Percentiles rank a stretch among this genome's conserved stretches.
These are phyloP conservation scores for Echites panduratus DNA, from an alignment of 257 asterid species.

Conservation along the genomic window DNA sequence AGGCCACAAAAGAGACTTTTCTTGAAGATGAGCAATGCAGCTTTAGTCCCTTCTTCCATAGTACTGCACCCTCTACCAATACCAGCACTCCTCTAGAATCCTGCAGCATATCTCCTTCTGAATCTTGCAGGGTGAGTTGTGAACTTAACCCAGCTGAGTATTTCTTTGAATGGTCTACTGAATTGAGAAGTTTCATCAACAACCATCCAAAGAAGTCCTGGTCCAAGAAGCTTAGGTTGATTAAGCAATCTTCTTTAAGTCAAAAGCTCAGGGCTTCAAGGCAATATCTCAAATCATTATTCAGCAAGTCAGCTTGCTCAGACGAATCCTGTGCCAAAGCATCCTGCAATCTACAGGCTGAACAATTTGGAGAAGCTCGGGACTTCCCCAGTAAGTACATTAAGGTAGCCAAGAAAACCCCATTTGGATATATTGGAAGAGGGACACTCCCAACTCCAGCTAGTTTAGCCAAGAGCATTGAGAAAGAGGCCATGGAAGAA, in stretches of 20 bases:
- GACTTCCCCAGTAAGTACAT: conserved; percentile 21
- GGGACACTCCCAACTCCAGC: conserved; percentile 41
- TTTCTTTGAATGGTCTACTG: conserved; percentile 71
- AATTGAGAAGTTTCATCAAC: conserved; percentile 37
- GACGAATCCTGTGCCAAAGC: conserved; percentile 21
- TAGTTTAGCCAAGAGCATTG: conserved; percentile 30
- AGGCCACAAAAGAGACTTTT: conserved; percentile 9
- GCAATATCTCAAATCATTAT: conserved; percentile 33
- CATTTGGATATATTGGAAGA: conserved; percentile 27
- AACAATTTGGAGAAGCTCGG: conserved; percentile 6
- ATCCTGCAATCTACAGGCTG: conserved; percentile 13
- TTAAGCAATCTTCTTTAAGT: conserved; percentile 29
- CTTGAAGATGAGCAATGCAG: conserved; percentile 16
- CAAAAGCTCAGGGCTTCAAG: conserved; percentile 39
- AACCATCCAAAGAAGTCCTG: conserved; percentile 37
- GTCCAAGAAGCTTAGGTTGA: conserved; percentile 39
- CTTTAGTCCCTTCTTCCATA: conserved; percentile 13
- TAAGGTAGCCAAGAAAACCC: conserved; percentile 27
- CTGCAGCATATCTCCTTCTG: conserved; percentile 60
- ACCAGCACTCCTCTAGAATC: conserved; percentile 43
- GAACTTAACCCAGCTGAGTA: conserved; percentile 63
- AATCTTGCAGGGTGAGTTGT: conserved; percentile 67
- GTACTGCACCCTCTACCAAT: conserved; percentile 37
- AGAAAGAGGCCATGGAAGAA: conserved; percentile 27
- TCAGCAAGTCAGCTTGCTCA: conserved; percentile 33